These are phyloP conservation scores for Pelargonium cotyledonis DNA, from an alignment of 441 rosid genomes.

Conservation along the genomic window DNA sequence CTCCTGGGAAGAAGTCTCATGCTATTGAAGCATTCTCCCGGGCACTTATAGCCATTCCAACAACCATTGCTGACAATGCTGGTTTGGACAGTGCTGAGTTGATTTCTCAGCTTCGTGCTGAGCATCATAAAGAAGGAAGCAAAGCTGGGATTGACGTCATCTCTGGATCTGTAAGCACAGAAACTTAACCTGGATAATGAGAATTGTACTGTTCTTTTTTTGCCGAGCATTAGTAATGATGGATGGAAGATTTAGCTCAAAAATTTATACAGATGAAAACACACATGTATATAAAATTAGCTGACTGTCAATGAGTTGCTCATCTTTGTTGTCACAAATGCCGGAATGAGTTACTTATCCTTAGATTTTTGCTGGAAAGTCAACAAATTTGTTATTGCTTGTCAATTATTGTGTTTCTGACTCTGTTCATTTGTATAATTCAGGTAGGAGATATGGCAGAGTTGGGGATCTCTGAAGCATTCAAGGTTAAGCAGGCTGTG, in stretches of 20 bases:
- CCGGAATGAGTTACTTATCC: background rate
- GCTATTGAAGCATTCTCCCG: conserved; percentile 91
- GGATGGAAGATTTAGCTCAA: background rate
- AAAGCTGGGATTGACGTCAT: conserved; percentile 84
- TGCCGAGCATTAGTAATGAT: background rate
- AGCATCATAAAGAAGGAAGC: conserved; percentile 80
- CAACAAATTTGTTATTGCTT: too few relatives aligned
- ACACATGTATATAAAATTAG: background rate
- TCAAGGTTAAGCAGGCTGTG: conserved; percentile 92
- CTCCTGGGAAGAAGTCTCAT: conserved; percentile 93
- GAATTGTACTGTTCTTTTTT: background rate
- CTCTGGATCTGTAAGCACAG: conserved; percentile 71
- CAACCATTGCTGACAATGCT: conserved; percentile 90
- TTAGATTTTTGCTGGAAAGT: too few relatives aligned
- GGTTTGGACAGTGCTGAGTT: conserved; percentile 96
- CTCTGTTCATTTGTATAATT: conserved; percentile 8
- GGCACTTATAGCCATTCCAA: conserved; percentile 81
- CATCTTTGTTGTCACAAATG: background rate
- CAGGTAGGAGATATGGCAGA: conserved; percentile 86
- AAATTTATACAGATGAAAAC: background rate
- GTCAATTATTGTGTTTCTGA: conserved; percentile 7
- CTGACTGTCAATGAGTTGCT: background rate
- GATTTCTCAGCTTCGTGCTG: conserved; percentile 92
- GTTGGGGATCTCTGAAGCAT: conserved; percentile 77
- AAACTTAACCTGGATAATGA: background rate